These are phyloP conservation scores for Chytridium lagenaria DNA, from an alignment of 371 early-diverging fungal species.

Conservation along the genomic window DNA sequence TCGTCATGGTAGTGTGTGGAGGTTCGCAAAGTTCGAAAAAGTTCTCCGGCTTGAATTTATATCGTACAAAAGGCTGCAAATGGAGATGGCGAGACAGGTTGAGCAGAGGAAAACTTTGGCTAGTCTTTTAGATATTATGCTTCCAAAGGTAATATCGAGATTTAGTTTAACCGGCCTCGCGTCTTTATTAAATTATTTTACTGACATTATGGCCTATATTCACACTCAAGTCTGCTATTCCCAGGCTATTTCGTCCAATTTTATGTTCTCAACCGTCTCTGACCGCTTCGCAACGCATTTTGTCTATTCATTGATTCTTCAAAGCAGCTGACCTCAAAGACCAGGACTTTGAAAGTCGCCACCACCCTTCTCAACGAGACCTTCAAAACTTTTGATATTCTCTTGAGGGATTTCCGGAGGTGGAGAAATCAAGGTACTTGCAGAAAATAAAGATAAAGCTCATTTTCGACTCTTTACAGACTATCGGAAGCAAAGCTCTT, in stretches of 20 bases:
- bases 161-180: not conserved
- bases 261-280: slow-evolving; percentile 18
- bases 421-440: slow-evolving; percentile 21
- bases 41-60: slow-evolving; percentile 9
- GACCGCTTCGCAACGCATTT: slow-evolving; percentile 20
- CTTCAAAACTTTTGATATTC: slow-evolving; percentile 17
- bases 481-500: slow-evolving; percentile 14
- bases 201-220: not conserved
- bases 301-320: slow-evolving; percentile 20
- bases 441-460: not conserved
- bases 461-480: not conserved
- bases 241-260: slow-evolving; percentile 14
- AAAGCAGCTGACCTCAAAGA: not conserved
- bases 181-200: not conserved
- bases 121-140: slow-evolving; percentile 13
- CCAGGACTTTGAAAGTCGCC: not conserved
- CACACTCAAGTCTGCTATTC: slow-evolving; percentile 16
- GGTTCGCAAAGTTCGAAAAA: slow-evolving; percentile 14
- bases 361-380: slow-evolving; percentile 13
- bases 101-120: slow-evolving; percentile 16
- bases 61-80: slow-evolving; percentile 16
- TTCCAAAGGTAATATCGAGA: slow-evolving; percentile 3
- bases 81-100: slow-evolving; percentile 7
- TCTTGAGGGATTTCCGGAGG: slow-evolving; percentile 12
- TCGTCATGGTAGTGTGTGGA: not conserved